Evolutionary conservation across 106 monocot genomes (phyloP), one percentile per base, ranked within the genome.

Genomic region (Apostasia shenzhenica): DNA sequence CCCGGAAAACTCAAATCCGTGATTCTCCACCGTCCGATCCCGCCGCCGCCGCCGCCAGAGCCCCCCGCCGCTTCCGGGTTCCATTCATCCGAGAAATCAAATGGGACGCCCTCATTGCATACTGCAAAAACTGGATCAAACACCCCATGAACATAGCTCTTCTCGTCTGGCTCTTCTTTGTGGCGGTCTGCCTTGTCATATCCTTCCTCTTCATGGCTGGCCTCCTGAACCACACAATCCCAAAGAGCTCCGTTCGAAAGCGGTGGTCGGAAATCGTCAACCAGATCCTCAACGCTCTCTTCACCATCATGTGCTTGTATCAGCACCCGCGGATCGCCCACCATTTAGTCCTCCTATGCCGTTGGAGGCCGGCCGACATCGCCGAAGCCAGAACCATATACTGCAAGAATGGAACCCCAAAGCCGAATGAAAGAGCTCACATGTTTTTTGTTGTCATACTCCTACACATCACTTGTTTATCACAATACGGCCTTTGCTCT

Each of bases 271-370:
- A 97, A 59, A 82, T 89, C 8, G 46, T 61, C 59, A 97, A 97
- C 71, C 95, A 97, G 55, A 83, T 92, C 54, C 67, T 97, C 44
- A 97, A 97, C 40, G 91, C 92, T 2, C 76, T 97, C 65, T 89
- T 89, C 74, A 97, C 95, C 47, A 76, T 97, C 64, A 89, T 97
- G 86, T 84, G 86, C 68, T 71, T 97, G 37, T 92, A 86, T 72
- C 80, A 92, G 45, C 86, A 97, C 52, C 95, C 95, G 1, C 80
- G 37, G 39, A 57, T 92, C 38, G 77, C 79, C 72, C 75, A 97
- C 73, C 82, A 97, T 70, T 66, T 89, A 1, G 79, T 81, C 1
- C 75, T 86, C 4, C 68, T 92, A 2, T 78, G 72, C 53, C 75
- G 84, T 37, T 97, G 86, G 89, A 54, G 55, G 2, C 4, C 71